Conservation (phyloP, 495 filamentous ascomycete genomes). For the Penicillium mononematosum region DNA sequence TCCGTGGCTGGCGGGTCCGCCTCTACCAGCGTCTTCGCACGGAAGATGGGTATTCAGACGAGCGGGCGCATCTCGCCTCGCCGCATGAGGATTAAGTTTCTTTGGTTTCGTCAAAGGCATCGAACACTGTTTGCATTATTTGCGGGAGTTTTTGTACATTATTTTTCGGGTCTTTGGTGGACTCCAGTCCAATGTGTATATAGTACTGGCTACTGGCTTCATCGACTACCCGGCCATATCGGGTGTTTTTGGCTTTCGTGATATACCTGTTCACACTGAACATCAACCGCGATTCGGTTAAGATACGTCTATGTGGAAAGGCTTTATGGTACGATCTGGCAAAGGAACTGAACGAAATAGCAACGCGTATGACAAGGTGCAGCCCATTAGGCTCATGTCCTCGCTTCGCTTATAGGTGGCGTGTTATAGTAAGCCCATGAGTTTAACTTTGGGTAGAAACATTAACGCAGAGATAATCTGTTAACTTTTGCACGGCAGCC, state of each 20-base stretch:
- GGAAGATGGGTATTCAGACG: constrained; percentile 17
- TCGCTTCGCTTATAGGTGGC: too few species aligned
- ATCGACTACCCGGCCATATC: neutral
- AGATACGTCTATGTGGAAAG: too few species aligned
- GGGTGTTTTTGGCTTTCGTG: neutral
- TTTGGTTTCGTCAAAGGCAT: neutral
- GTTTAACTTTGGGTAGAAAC: neutral
- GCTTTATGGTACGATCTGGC: too few species aligned
- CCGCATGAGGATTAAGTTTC: constrained; percentile 8
- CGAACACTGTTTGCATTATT: constrained; percentile 4
- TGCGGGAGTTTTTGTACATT: constrained; percentile 10
- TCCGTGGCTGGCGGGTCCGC: constrained; percentile 32
- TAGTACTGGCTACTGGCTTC: constrained; percentile 1
- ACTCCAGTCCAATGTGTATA: constrained; percentile 7
- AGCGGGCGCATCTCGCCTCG: constrained; percentile 17
- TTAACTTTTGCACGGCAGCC: neutral
- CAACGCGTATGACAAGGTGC: too few species aligned
- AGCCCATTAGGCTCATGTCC: too few species aligned
- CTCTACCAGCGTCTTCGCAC: constrained; percentile 24
- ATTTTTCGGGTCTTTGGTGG: neutral
- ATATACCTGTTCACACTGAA: neutral
- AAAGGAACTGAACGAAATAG: too few species aligned
- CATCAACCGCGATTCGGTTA: too few species aligned
- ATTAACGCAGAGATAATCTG: neutral
- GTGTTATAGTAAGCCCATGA: too few species aligned